Base-by-base conservation (phyloP, 1,139 yeast species). In the Candida gigantensis region DNA sequence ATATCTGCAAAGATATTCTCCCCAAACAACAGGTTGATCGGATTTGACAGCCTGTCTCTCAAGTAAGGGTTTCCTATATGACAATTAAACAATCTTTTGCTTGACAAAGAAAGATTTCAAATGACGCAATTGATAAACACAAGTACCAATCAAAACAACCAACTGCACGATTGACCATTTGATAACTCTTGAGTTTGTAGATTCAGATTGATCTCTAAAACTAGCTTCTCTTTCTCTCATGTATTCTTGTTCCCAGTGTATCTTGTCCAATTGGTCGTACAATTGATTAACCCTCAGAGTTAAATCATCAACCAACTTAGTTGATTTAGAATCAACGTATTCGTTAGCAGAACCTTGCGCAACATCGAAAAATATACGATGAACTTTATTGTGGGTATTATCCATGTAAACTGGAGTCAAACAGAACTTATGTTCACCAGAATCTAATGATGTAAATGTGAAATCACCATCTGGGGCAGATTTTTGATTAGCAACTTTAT, bases 71-170 rank as follows among this genome's bases (percentile, higher is more conserved):
- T n/a, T n/a, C n/a, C n/a, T n/a, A n/a, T n/a, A n/a, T n/a, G n/a
- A n/a, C n/a, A n/a, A 18, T 50, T 58, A 71, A 23, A 72, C 76
- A 51, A 72, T 70, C 57, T 72, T 72, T 56, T 72, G 77, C 57
- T 72, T 72, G 45, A 71, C 76, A 43, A 72, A 72, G 64, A 72
- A 72, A 30, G 73, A 52, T 68, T 70, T 71, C 68, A 72, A 71
- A 54, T 71, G 77, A 41, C 66, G 67, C 54, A 72, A 65, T 53
- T 72, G 77, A 58, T 70, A 72, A 41, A 65, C 58, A 52, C 77
- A 71, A 21, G 77, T 69, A 37, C 74, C 75, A 27, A 68, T 56
- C 59, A 72, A 68, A 10, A 72, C 77, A 24, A 68, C 15, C 46
- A 71, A 58, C 55, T 72, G 77, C 32, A 72, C 55, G 41, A 72